phyloP scores from a whole-genome alignment of 208 protist species.

The Trypanosoma avium region DNA sequence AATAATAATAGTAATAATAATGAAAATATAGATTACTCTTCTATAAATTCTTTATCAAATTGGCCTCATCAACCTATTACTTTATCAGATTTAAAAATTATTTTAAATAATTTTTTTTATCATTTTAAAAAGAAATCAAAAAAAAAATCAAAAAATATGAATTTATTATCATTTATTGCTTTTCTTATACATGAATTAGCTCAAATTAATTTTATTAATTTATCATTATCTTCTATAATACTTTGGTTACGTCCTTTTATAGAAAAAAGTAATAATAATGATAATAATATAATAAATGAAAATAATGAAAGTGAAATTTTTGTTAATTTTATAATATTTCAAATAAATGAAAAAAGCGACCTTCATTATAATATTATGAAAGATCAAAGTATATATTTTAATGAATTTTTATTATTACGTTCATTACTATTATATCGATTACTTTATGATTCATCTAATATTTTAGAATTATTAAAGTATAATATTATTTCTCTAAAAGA shows the following conservation, averaged over 20 bases:
- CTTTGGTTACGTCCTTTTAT: no score
- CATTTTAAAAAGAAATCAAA: not conserved
- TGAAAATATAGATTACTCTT: no score
- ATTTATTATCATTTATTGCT: not conserved
- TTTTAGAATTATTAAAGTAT: not conserved
- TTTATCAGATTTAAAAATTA: not conserved
- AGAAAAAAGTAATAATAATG: no score
- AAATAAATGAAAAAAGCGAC: no score
- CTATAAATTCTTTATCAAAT: not conserved
- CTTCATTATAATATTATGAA: no score
- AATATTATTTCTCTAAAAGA: not conserved
- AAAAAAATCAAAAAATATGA: no score
- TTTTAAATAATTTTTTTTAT: conserved; percentile 2
- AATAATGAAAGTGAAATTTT: not conserved
- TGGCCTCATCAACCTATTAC: not conserved
- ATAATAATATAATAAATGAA: no score
- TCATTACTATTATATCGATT: not conserved
- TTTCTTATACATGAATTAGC: not conserved
- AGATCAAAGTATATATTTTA: not conserved
- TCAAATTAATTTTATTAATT: not conserved
- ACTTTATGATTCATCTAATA: not conserved
- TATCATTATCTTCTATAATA: not conserved
- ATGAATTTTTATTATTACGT: not conserved
- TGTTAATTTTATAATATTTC: no score
- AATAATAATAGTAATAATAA: not conserved